Evolutionary conservation across 2,329 filamentous ascomycete species (phyloP).

Genomic region (Dothidotthia symphoricarpi): DNA sequence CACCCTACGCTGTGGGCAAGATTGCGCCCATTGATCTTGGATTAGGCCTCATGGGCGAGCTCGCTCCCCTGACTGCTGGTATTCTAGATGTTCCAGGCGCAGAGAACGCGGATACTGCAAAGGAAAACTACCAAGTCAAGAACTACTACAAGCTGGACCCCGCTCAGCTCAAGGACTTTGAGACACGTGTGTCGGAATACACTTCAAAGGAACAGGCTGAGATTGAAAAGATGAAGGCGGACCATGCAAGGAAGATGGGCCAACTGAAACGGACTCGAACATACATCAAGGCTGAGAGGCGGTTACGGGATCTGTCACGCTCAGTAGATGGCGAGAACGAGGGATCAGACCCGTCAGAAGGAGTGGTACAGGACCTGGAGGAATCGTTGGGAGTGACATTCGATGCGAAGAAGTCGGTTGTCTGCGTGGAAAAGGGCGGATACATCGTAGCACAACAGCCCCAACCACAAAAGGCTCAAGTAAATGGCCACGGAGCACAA

Average conservation of each 20-base stretch:
- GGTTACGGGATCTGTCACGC: slow-evolving; percentile 66
- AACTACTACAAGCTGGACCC: slow-evolving; percentile 67
- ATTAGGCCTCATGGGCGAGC: slow-evolving; percentile 72
- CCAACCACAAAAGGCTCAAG: slow-evolving; percentile 26
- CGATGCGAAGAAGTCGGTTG: slow-evolving; percentile 61
- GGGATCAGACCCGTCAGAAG: slow-evolving; percentile 57
- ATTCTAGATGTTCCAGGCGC: slow-evolving; percentile 65
- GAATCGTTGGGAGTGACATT: slow-evolving; percentile 66
- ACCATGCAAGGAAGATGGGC: slow-evolving; percentile 73
- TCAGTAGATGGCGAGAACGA: slow-evolving; percentile 22
- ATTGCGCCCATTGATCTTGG: slow-evolving; percentile 86
- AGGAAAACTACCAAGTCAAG: slow-evolving; percentile 42
- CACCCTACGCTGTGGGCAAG: slow-evolving; percentile 79
- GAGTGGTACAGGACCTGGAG: slow-evolving; percentile 75
- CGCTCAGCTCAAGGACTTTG: slow-evolving; percentile 80
- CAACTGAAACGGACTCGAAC: slow-evolving; percentile 69
- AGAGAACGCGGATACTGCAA: slow-evolving; percentile 25
- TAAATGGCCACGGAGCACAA: slow-evolving; percentile 32
- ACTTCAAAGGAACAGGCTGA: slow-evolving; percentile 73
- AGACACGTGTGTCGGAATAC: slow-evolving; percentile 70
- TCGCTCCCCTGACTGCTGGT: slow-evolving; percentile 77
- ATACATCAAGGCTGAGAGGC: slow-evolving; percentile 71
- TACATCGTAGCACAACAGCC: slow-evolving; percentile 57
- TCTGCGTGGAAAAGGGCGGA: slow-evolving; percentile 75
- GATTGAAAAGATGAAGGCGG: slow-evolving; percentile 77